Evolutionary conservation across 2,329 filamentous ascomycete species (phyloP).

Genomic region (Karstenula rhodostoma): DNA sequence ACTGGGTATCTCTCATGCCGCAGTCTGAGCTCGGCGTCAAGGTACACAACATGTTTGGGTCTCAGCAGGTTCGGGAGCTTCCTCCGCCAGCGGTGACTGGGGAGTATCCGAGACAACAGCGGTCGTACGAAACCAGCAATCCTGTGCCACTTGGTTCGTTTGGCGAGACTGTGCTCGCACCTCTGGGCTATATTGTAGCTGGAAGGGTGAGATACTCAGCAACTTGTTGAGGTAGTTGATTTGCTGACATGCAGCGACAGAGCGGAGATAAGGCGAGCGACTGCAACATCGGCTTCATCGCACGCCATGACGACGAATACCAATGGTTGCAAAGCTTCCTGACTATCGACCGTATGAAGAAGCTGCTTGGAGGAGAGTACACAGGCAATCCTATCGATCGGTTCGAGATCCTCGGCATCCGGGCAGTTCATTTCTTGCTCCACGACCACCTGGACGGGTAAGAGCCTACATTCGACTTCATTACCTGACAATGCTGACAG

Average conservation of each 20-base stretch:
- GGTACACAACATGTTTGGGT: slow-evolving; percentile 28
- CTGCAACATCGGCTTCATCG: slow-evolving; percentile 28
- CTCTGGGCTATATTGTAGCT: slow-evolving; percentile 46
- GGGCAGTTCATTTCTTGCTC: slow-evolving; percentile 54
- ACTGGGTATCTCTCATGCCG: slow-evolving; percentile 35
- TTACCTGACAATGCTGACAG: neutral
- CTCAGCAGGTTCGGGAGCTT: slow-evolving; percentile 18
- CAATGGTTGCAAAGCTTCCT: slow-evolving; percentile 41
- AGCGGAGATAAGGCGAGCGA: slow-evolving; percentile 35
- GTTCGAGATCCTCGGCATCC: slow-evolving; percentile 49
- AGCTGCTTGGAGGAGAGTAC: slow-evolving; percentile 42
- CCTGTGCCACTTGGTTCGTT: slow-evolving; percentile 19
- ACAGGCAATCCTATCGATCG: slow-evolving; percentile 47
- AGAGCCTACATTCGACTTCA: neutral
- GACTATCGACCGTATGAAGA: slow-evolving; percentile 37
- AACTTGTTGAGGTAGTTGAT: neutral
- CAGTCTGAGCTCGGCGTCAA: slow-evolving; percentile 30
- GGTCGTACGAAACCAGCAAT: slow-evolving; percentile 41
- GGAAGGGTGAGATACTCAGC: slow-evolving; percentile 15
- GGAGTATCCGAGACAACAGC: slow-evolving; percentile 29
- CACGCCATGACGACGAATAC: slow-evolving; percentile 39
- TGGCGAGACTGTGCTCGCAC: slow-evolving; percentile 34
- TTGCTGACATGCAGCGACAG: neutral
- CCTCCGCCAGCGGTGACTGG: slow-evolving; percentile 25
- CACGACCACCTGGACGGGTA: slow-evolving; percentile 56